Conservation (phyloP, 352 stramenopile genomes). For the Bremia lactucae region DNA sequence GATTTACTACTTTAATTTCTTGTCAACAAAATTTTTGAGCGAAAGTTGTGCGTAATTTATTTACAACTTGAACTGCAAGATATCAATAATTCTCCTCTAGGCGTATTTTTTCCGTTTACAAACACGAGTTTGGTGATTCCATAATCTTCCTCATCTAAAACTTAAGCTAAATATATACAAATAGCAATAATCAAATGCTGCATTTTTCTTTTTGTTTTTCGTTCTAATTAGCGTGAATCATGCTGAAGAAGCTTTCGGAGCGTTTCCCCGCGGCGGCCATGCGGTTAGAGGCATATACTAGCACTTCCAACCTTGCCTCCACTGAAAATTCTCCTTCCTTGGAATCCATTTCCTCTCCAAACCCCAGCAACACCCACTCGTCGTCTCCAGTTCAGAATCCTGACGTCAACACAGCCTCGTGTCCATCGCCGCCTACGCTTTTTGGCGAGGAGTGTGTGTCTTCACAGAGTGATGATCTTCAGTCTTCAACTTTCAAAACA, state of each 20-base stretch:
- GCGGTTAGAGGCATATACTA: constrained; percentile 52
- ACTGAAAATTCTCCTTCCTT: neutral
- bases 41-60: no score
- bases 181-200: no score
- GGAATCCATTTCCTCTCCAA: constrained; percentile 12
- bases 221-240: no score
- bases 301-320: neutral
- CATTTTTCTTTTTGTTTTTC: no score
- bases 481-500: constrained; percentile 40
- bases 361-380: constrained; percentile 8
- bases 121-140: no score
- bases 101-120: no score
- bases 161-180: no score
- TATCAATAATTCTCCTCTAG: no score
- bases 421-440: constrained; percentile 9
- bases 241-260: constrained; percentile 77
- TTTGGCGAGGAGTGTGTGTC: constrained; percentile 17
- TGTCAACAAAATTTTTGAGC: no score
- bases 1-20: no score
- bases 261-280: constrained; percentile 61
- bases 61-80: no score
- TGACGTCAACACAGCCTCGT: constrained; percentile 2
- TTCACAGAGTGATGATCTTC: constrained; percentile 28
- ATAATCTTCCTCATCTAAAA: no score
- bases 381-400: constrained; percentile 8